These are phyloP conservation scores for Pedinophyceae sp. DNA, from an alignment of 139 green algal species.

Conservation along the genomic window DNA sequence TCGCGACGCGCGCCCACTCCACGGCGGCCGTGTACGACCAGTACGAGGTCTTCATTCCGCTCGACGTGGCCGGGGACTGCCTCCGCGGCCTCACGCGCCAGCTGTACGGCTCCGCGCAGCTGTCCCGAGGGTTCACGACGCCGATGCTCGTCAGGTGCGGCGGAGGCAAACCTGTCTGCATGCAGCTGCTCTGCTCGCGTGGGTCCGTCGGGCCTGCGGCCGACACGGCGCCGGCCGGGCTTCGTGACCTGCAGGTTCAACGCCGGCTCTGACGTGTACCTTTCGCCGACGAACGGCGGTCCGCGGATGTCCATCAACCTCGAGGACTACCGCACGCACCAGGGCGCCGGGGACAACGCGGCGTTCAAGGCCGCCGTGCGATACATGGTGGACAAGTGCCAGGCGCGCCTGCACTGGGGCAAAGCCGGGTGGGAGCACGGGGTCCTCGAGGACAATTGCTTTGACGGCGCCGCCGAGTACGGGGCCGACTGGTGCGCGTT, in stretches of 20 bases:
- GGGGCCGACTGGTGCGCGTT: constrained; percentile 62
- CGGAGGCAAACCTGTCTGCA: too few species aligned
- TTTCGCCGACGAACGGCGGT: constrained; percentile 30
- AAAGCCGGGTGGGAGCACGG: constrained; percentile 35
- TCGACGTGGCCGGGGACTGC: constrained; percentile 30
- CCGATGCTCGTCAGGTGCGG: constrained; percentile 39
- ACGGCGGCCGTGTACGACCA: constrained; percentile 41
- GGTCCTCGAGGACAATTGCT: constrained; percentile 28
- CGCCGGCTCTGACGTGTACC: too few species aligned
- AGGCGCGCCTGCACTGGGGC: constrained; percentile 59
- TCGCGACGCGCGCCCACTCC: constrained; percentile 8
- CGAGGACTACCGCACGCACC: constrained; percentile 25
- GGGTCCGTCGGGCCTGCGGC: too few species aligned
- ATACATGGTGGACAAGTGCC: constrained; percentile 36
- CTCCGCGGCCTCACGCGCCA: constrained; percentile 14
- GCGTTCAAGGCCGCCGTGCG: constrained; percentile 3
- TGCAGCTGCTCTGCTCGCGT: too few species aligned
- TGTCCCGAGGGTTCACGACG: constrained; percentile 29
- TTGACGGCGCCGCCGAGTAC: constrained; percentile 41
- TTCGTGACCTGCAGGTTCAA: too few species aligned
- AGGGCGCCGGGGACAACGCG: not conserved
- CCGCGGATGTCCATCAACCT: constrained; percentile 66
- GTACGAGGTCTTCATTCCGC: constrained; percentile 40
- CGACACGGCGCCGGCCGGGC: too few species aligned
- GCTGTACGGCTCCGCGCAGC: constrained; percentile 21